Percentiles rank a stretch among this genome's conserved stretches.
Evolutionary conservation across 83 land plant genomes (phyloP).

Genomic region (Picea abies): DNA sequence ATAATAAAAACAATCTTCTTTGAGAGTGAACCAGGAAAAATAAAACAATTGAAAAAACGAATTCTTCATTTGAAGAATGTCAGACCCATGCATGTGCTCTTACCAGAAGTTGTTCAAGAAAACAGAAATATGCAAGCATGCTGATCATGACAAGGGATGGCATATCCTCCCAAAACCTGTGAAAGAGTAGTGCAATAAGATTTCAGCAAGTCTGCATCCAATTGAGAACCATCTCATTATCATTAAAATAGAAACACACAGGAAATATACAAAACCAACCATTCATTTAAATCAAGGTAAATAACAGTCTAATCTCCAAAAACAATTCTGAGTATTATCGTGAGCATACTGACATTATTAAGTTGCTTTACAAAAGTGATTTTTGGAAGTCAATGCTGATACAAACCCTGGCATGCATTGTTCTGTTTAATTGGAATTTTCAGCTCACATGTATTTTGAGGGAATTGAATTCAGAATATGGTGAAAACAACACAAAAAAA

Average conservation of each 20-base stretch:
- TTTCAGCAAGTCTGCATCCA: neutral
- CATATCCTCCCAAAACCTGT: slow-evolving; percentile 81
- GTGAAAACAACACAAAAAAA: too few relatives aligned
- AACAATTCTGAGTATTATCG: neutral
- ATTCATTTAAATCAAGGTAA: neutral
- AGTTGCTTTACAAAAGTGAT: too few relatives aligned
- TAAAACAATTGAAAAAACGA: neutral
- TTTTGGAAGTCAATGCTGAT: too few relatives aligned
- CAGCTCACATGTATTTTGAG: too few relatives aligned
- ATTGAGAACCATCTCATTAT: neutral
- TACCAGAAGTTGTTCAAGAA: slow-evolving; percentile 91
- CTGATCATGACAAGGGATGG: slow-evolving; percentile 87
- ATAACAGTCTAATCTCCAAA: neutral
- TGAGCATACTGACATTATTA: neutral
- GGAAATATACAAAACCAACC: neutral
- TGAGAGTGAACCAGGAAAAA: neutral
- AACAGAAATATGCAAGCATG: slow-evolving; percentile 90
- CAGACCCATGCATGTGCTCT: neutral
- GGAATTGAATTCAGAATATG: too few relatives aligned
- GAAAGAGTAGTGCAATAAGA: neutral
- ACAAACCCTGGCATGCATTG: too few relatives aligned
- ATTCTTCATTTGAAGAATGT: neutral
- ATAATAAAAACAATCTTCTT: neutral
- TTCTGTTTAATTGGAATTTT: too few relatives aligned
- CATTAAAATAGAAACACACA: slow-evolving; percentile 5